Evolutionary conservation across 2,329 filamentous ascomycete genomes (phyloP).

Genomic region (Claviceps sp.): DNA sequence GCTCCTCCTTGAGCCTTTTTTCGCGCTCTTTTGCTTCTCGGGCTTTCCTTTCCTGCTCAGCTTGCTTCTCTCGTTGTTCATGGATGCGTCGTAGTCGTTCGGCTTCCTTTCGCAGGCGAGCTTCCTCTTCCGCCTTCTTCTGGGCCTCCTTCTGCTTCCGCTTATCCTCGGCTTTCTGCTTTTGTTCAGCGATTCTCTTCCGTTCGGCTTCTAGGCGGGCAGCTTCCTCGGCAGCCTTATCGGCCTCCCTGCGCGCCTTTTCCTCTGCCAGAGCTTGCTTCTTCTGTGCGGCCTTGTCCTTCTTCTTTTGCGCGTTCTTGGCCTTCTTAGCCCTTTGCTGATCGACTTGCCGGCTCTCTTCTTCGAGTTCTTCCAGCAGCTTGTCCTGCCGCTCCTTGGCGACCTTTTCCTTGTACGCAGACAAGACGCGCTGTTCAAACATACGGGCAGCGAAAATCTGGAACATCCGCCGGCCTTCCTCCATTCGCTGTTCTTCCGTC

Average conservation of each 20-base stretch:
- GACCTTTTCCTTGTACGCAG: constrained; percentile 96
- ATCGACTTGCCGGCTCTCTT: constrained; percentile 63
- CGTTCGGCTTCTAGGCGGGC: constrained; percentile 63
- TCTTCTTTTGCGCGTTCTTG: constrained; percentile 87
- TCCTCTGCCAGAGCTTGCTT: constrained; percentile 86
- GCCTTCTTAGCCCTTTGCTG: constrained; percentile 86
- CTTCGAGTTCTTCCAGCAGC: constrained; percentile 79
- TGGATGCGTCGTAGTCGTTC: constrained; percentile 68
- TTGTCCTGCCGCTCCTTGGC: constrained; percentile 83
- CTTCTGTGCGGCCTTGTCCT: constrained; percentile 83
- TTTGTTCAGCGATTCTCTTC: constrained; percentile 67
- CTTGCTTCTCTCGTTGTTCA: constrained; percentile 76
- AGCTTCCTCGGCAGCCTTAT: constrained; percentile 78
- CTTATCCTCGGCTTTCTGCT: constrained; percentile 75
- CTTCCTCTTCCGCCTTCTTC: constrained; percentile 81
- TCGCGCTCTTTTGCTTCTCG: constrained; percentile 52
- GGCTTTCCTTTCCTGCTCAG: constrained; percentile 71
- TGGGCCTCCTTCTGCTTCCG: constrained; percentile 83
- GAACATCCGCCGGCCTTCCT: constrained; percentile 96
- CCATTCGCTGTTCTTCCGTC: constrained; percentile 98
- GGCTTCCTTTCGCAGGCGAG: constrained; percentile 69
- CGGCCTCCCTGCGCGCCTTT: constrained; percentile 73
- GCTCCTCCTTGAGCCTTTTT: constrained; percentile 75
- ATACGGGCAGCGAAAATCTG: constrained; percentile 98
- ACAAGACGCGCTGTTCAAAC: constrained; percentile 95